Percentiles rank a stretch among this genome's conserved stretches.
phyloP scores from a whole-genome alignment of 176 grass and related monocot species.

The Musa schizocarpa region DNA sequence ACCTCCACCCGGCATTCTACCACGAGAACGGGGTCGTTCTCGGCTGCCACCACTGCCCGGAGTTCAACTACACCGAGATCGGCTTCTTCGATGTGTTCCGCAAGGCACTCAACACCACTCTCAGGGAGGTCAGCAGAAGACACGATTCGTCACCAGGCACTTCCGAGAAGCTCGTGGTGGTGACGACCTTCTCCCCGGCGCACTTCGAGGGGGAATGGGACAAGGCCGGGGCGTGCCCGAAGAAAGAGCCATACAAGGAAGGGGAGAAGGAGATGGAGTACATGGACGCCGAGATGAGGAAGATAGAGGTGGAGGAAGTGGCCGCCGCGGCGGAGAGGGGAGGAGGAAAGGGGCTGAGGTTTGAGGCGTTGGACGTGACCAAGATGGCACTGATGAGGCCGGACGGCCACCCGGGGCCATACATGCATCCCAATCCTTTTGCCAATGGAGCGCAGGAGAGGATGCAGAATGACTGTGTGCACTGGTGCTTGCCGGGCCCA shows the following conservation, averaged over 20 bases:
- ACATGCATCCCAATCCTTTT: constrained; percentile 64
- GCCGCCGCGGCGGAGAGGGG: background rate
- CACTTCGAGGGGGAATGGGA: constrained; percentile 92
- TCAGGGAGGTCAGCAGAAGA: constrained; percentile 37
- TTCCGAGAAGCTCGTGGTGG: constrained; percentile 26
- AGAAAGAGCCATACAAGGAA: constrained; percentile 40
- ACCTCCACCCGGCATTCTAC: constrained; percentile 60
- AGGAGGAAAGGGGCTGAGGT: constrained; percentile 15
- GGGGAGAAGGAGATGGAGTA: constrained; percentile 50
- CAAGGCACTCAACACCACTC: constrained; percentile 30
- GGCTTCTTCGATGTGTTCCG: constrained; percentile 68
- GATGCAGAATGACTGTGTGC: constrained; percentile 89
- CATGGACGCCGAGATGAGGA: constrained; percentile 50
- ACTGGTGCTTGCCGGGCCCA: constrained; percentile 77
- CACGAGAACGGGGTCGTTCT: constrained; percentile 48
- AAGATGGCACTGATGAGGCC: constrained; percentile 51
- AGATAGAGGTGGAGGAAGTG: constrained; percentile 47
- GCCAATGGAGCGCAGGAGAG: constrained; percentile 16
- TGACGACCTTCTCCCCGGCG: constrained; percentile 76
- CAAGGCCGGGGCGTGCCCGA: constrained; percentile 63
- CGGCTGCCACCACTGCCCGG: constrained; percentile 67
- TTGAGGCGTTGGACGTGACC: constrained; percentile 62
- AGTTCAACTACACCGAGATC: constrained; percentile 70
- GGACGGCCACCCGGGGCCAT: constrained; percentile 71
- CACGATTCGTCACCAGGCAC: background rate